Percentiles rank a stretch among this genome's conserved stretches.
phyloP scores from a whole-genome alignment of 805 yeast genomes.

The Hanseniaspora guilliermondii region DNA sequence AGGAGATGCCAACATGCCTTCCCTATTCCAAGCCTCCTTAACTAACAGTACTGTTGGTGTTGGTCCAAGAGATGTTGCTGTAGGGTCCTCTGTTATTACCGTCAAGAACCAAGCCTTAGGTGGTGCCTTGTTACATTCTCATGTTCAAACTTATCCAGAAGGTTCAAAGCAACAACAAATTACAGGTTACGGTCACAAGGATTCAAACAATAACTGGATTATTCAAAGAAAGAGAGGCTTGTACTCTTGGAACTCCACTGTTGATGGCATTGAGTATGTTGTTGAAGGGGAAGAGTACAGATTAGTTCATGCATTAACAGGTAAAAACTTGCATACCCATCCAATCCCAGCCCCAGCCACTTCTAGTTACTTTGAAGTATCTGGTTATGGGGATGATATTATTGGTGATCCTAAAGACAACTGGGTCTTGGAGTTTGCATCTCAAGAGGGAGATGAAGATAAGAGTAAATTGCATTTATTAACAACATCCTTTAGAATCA shows the following conservation, averaged over 20 bases:
- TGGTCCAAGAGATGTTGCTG: slow-evolving; percentile 61
- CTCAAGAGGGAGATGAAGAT: slow-evolving; percentile 46
- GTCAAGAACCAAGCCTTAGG: slow-evolving; percentile 56
- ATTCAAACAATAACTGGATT: slow-evolving; percentile 71
- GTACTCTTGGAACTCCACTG: slow-evolving; percentile 21
- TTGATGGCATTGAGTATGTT: slow-evolving; percentile 28
- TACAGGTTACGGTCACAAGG: slow-evolving; percentile 84
- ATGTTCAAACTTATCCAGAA: slow-evolving; percentile 70
- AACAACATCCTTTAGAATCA: slow-evolving; percentile 59
- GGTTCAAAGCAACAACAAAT: slow-evolving; percentile 92
- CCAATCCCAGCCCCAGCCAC: slow-evolving; percentile 62
- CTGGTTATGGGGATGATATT: slow-evolving; percentile 67
- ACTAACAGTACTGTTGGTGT: slow-evolving; percentile 48
- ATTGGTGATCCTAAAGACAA: slow-evolving; percentile 74
- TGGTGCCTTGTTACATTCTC: slow-evolving; percentile 78
- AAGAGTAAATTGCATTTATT: slow-evolving; percentile 52
- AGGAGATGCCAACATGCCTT: slow-evolving; percentile 71
- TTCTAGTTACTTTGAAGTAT: slow-evolving; percentile 60
- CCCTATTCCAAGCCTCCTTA: slow-evolving; percentile 69
- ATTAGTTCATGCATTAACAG: slow-evolving; percentile 56
- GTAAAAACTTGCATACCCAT: slow-evolving; percentile 75
- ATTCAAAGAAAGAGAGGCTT: slow-evolving; percentile 47
- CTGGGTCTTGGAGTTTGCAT: slow-evolving; percentile 78
- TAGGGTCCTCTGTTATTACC: slow-evolving; percentile 42
- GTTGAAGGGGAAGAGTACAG: slow-evolving; percentile 58